Conservation (phyloP, 2,329 filamentous ascomycete species). For the Cladosporium sp. region DNA sequence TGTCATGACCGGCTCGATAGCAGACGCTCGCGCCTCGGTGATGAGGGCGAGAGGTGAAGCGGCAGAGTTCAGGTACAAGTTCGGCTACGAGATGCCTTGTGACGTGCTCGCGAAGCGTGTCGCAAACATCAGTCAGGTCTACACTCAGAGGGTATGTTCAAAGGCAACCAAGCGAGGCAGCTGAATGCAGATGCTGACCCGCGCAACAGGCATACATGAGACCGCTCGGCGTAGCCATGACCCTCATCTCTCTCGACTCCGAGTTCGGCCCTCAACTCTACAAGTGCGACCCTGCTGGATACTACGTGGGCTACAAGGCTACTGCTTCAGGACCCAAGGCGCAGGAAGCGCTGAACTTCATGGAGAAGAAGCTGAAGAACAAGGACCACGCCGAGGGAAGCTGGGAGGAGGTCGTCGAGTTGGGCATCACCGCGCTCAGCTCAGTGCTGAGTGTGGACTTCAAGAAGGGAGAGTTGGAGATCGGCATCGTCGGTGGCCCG, state of each 20-base stretch:
- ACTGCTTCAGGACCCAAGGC: constrained; percentile 97
- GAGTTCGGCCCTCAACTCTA: constrained; percentile 92
- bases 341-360: constrained; percentile 95
- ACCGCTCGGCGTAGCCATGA: constrained; percentile 92
- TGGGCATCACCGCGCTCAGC: constrained; percentile 92
- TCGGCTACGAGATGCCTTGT: constrained; percentile 98
- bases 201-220: constrained; percentile 84
- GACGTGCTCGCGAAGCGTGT: constrained; percentile 94
- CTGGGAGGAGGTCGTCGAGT: constrained; percentile 97
- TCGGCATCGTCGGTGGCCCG: constrained; percentile 93
- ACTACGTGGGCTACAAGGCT: constrained; percentile 98
- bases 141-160: constrained; percentile 81
- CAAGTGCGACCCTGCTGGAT: constrained; percentile 97
- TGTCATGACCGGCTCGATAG: constrained; percentile 98
- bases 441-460: constrained; percentile 98
- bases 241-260: constrained; percentile 88
- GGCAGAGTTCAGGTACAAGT: constrained; percentile 98
- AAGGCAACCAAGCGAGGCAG: constrained; percentile 5
- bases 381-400: constrained; percentile 88
- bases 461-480: constrained; percentile 98
- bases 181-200: constrained; percentile 33
- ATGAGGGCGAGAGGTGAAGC: constrained; percentile 93
- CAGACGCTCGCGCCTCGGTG: constrained; percentile 90
- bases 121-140: constrained; percentile 99
- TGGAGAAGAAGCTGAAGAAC: constrained; percentile 99